These are phyloP conservation scores for Piromyces sp. DNA, from an alignment of 192 early-diverging fungal genomes.

Conservation along the genomic window DNA sequence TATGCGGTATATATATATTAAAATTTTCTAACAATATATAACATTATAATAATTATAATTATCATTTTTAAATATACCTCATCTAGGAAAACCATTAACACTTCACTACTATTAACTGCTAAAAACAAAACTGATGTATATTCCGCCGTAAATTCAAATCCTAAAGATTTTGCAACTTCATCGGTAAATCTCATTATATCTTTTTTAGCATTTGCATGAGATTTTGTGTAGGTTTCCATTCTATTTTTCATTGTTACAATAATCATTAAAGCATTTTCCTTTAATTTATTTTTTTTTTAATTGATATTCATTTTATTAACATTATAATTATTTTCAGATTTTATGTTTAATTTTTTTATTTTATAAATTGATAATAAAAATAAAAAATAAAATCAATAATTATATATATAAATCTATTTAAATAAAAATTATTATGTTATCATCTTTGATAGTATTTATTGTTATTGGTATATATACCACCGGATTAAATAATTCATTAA, in stretches of 20 bases:
- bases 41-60: no score
- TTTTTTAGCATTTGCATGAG: neutral
- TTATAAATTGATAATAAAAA: neutral
- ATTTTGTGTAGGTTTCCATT: slow-evolving; percentile 1
- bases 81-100: slow-evolving; percentile 9
- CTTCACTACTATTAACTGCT: slow-evolving; percentile 6
- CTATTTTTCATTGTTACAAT: slow-evolving; percentile 5
- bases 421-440: no score
- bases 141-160: slow-evolving; percentile 4
- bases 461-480: neutral
- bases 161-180: slow-evolving; percentile 3
- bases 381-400: neutral
- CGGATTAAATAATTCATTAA: neutral
- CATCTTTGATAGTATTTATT: no score
- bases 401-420: neutral
- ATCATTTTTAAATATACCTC: no score
- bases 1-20: no score
- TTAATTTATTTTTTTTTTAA: no score
- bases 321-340: no score
- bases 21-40: no score
- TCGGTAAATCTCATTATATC: slow-evolving; percentile 9
- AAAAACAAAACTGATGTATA: slow-evolving; percentile 5
- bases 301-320: no score
- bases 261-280: slow-evolving; percentile 8
- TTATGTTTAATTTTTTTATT: neutral